These are phyloP conservation scores for Glebionis coronaria DNA, from an alignment of 129 eudicot genomes.

Conservation along the genomic window DNA sequence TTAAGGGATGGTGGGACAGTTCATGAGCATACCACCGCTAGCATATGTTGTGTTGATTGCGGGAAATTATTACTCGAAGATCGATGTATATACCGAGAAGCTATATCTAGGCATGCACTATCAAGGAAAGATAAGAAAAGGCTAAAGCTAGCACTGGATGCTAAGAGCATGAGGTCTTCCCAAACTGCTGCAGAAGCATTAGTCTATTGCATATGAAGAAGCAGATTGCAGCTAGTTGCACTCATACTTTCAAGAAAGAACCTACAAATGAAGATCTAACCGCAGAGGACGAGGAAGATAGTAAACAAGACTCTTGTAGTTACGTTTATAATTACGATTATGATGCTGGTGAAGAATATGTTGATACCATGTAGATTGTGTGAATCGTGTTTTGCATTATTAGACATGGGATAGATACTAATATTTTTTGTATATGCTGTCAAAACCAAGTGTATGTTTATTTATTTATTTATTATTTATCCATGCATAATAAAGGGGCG, in stretches of 20 bases:
- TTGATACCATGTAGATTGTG: too few relatives aligned
- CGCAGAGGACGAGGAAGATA: not conserved
- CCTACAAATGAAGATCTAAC: not conserved
- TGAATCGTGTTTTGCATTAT: too few relatives aligned
- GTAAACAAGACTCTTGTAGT: conserved; percentile 14
- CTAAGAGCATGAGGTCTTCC: not conserved
- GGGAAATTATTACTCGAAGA: conserved; percentile 35
- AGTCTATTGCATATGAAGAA: not conserved
- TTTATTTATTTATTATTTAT: too few relatives aligned
- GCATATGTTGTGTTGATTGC: conserved; percentile 38
- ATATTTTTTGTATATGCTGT: too few relatives aligned
- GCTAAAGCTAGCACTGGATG: not conserved
- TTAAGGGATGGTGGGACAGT: too few relatives aligned
- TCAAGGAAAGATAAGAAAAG: conserved; percentile 17
- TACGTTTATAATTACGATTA: conserved; percentile 18
- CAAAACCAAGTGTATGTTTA: too few relatives aligned
- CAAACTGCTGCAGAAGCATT: not conserved
- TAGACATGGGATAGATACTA: conserved; percentile 29
- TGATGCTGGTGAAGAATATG: conserved; percentile 22
- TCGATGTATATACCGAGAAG: conserved; percentile 29
- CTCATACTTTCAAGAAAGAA: not conserved
- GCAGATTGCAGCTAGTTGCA: conserved; percentile 4
- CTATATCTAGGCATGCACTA: conserved; percentile 20
- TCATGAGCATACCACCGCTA: too few relatives aligned
- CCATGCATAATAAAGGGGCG: too few relatives aligned